phyloP scores from a whole-genome alignment of 495 filamentous ascomycete genomes.

The Xeromyces bisporus region DNA sequence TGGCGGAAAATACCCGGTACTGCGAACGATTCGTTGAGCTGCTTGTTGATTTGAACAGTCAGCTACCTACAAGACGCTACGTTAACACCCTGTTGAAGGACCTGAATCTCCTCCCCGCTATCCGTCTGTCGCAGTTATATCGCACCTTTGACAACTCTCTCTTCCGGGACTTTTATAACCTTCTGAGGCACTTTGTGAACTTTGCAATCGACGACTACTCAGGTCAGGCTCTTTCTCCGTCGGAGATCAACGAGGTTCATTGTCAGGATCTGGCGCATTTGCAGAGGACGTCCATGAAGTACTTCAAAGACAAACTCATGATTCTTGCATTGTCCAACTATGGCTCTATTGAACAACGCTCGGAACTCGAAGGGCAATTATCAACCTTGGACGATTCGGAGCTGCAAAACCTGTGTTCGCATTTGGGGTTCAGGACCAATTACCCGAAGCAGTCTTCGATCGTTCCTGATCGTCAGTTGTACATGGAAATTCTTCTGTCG shows the following conservation, averaged over 20 bases:
- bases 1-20: constrained; percentile 53
- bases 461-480: constrained; percentile 44
- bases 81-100: constrained; percentile 87
- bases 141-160: constrained; percentile 56
- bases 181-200: constrained; percentile 68
- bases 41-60: constrained; percentile 77
- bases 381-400: constrained; percentile 55
- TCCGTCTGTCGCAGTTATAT: constrained; percentile 64
- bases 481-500: constrained; percentile 61
- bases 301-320: constrained; percentile 79
- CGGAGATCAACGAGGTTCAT: constrained; percentile 65
- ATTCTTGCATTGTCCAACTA: constrained; percentile 87
- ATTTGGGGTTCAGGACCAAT: constrained; percentile 58
- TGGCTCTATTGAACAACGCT: constrained; percentile 62
- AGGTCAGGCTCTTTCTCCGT: constrained; percentile 51
- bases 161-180: constrained; percentile 60
- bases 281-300: constrained; percentile 63
- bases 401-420: constrained; percentile 45
- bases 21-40: constrained; percentile 90
- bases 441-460: constrained; percentile 61
- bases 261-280: constrained; percentile 58
- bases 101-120: constrained; percentile 69
- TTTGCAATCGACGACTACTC: constrained; percentile 90
- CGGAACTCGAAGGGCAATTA: constrained; percentile 65
- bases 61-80: constrained; percentile 85